Evolutionary conservation across 1,284 basidiomycete species (phyloP).

Genomic region (Peniophora sp.): DNA sequence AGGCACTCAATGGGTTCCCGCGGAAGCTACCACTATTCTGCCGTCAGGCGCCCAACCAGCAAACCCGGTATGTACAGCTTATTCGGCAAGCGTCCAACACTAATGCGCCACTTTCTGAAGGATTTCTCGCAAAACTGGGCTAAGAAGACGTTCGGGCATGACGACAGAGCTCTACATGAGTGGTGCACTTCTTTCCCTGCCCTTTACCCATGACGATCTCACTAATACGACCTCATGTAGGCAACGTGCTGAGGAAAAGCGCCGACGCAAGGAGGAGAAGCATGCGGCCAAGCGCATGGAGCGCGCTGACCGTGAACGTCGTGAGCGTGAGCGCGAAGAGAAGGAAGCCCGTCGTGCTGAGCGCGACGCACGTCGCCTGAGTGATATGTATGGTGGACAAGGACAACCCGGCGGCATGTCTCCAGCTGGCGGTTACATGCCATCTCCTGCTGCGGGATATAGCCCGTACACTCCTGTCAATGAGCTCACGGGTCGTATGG

Average conservation of each 20-base stretch:
- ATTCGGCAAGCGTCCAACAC: constrained; percentile 1
- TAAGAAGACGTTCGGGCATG: constrained; percentile 30
- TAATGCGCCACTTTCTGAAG: constrained; percentile 24
- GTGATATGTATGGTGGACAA: constrained; percentile 12
- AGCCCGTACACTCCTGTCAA: constrained; percentile 13
- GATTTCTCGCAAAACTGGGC: constrained; percentile 53
- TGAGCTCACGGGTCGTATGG: constrained; percentile 24
- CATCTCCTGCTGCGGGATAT: constrained; percentile 9
- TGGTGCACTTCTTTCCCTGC: constrained; percentile 30
- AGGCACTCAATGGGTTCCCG: constrained; percentile 72
- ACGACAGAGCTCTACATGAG: constrained; percentile 35
- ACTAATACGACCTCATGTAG: constrained; percentile 5
- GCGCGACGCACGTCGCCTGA: constrained; percentile 33
- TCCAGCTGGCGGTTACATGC: constrained; percentile 11
- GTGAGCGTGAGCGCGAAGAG: constrained; percentile 23
- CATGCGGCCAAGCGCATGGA: constrained; percentile 36
- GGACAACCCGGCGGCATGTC: constrained; percentile 10
- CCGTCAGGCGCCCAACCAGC: constrained; percentile 55
- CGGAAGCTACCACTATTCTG: constrained; percentile 51
- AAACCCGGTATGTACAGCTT: constrained; percentile 31
- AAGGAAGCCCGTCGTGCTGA: constrained; percentile 32
- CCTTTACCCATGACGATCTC: constrained; percentile 1
- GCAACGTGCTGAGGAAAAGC: constrained; percentile 41
- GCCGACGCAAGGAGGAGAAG: constrained; percentile 41
- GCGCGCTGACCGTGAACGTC: constrained; percentile 6